Evolutionary conservation across 2,329 filamentous ascomycete species (phyloP).

Genomic region (Simplicillium sp.): DNA sequence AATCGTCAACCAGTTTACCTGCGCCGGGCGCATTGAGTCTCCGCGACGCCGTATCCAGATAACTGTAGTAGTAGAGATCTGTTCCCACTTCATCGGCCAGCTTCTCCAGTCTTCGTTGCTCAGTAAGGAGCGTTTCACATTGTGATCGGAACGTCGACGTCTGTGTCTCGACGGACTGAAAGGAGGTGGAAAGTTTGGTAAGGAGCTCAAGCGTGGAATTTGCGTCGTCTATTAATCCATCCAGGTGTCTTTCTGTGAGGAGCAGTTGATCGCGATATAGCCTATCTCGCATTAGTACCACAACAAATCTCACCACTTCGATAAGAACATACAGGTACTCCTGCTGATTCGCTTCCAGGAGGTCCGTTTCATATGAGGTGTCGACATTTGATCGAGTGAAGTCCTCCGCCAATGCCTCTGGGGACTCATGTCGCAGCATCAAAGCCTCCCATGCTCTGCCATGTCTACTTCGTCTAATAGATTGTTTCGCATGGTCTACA

Average conservation of each 20-base stretch:
- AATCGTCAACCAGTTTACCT: conserved; percentile 72
- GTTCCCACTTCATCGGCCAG: conserved; percentile 79
- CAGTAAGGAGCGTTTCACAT: conserved; percentile 77
- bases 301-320: background rate
- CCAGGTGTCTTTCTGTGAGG: conserved; percentile 73
- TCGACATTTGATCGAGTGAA: conserved; percentile 7
- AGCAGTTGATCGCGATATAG: conserved; percentile 74
- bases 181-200: conserved; percentile 72
- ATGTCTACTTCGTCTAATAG: conserved; percentile 23
- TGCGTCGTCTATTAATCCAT: conserved; percentile 68
- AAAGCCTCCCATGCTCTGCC: conserved; percentile 43
- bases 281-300: conserved; percentile 31
- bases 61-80: conserved; percentile 90
- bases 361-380: conserved; percentile 45
- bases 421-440: conserved; percentile 17
- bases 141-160: conserved; percentile 89
- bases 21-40: conserved; percentile 88
- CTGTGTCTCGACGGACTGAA: conserved; percentile 78
- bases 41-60: conserved; percentile 82
- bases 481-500: conserved; percentile 22
- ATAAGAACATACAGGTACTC: conserved; percentile 62
- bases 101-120: conserved; percentile 69
- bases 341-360: conserved; percentile 75
- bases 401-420: background rate
- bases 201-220: conserved; percentile 67